phyloP scores from a whole-genome alignment of 176 grass and related monocot genomes.

The Melocanna baccifera region DNA sequence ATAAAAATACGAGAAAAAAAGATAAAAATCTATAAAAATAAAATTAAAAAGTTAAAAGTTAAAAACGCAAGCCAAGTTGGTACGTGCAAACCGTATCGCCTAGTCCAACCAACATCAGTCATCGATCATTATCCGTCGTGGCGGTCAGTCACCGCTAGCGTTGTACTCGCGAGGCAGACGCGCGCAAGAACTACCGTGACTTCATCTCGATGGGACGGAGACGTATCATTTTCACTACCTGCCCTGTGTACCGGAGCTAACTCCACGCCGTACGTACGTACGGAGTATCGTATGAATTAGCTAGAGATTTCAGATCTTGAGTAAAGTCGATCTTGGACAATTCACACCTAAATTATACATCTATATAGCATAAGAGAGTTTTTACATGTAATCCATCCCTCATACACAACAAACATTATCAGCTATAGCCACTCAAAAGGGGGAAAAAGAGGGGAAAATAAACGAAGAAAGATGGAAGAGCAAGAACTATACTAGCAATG shows the following conservation, averaged over 20 bases:
- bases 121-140: not conserved
- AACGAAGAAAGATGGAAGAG: not conserved
- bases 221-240: not conserved
- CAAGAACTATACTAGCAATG: not conserved
- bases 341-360: not conserved
- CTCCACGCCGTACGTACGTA: not conserved
- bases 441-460: not conserved
- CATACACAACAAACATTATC: not conserved
- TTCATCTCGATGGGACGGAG: not conserved
- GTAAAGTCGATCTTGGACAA: not conserved
- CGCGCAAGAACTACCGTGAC: not conserved
- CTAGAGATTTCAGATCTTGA: not conserved
- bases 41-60: too few relatives aligned
- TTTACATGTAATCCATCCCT: conserved; percentile 28
- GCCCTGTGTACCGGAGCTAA: not conserved
- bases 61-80: too few relatives aligned
- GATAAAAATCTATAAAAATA: too few relatives aligned
- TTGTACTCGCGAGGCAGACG: not conserved
- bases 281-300: not conserved
- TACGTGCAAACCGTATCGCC: too few relatives aligned
- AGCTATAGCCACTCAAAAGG: not conserved
- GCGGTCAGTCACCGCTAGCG: not conserved
- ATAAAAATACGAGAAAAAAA: too few relatives aligned
- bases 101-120: too few relatives aligned
- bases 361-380: not conserved